Conservation (phyloP, 148 eudicot genomes). For the Hydrangea macrophylla region DNA sequence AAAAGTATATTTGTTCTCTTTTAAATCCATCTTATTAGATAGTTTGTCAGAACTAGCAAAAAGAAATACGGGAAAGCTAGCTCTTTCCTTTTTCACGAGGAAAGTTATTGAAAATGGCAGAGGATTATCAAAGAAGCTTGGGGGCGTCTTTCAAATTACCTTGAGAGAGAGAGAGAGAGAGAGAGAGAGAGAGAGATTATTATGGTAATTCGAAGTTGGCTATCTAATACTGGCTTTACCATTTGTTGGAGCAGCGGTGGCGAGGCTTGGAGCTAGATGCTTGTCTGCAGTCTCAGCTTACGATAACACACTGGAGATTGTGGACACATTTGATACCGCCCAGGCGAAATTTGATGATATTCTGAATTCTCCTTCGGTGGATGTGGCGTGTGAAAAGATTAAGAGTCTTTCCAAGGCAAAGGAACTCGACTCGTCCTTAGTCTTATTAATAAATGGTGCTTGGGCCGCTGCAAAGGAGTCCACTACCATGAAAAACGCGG, state of each 20-base stretch:
- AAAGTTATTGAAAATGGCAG: too few relatives aligned
- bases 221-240: neutral
- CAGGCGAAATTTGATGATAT: slow-evolving; percentile 87
- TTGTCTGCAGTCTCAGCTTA: slow-evolving; percentile 92
- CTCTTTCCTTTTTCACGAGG: neutral
- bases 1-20: too few relatives aligned
- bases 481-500: slow-evolving; percentile 90
- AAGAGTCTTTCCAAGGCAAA: slow-evolving; percentile 89
- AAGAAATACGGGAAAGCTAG: too few relatives aligned
- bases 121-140: neutral
- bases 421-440: slow-evolving; percentile 90
- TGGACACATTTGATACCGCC: slow-evolving; percentile 79
- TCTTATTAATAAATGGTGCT: slow-evolving; percentile 80
- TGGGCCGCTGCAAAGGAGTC: slow-evolving; percentile 97
- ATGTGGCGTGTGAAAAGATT: slow-evolving; percentile 87
- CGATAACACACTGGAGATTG: slow-evolving; percentile 77
- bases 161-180: too few relatives aligned
- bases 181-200: too few relatives aligned
- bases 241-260: slow-evolving; percentile 54
- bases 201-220: neutral
- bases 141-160: neutral
- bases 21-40: neutral
- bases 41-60: neutral
- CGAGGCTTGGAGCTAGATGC: slow-evolving; percentile 91
- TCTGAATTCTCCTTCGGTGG: slow-evolving; percentile 80